Base-by-base conservation (phyloP, 2,329 filamentous ascomycete genomes). In the Ophiocordyceps robertsii region DNA sequence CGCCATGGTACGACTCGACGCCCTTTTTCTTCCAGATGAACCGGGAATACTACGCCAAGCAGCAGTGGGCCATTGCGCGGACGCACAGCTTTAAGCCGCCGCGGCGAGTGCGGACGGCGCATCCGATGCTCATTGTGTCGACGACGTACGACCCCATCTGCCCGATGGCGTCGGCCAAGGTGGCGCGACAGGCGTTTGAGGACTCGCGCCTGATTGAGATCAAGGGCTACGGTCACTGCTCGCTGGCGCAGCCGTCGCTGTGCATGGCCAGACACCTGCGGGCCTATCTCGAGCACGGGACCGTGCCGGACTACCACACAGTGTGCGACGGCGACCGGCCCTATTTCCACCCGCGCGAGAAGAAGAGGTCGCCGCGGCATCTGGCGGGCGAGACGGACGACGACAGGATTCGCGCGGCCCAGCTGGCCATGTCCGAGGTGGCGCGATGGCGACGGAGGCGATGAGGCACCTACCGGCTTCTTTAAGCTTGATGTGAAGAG, bases 61-160 rank as follows among this genome's bases (percentile, higher is more conserved):
- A 58, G 32, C 51, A 57, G 32, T 61, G 58, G 58, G 35, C 38
- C 3, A 48, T 59, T 4, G 53, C 56, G 3, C 51, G 46, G 14
- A 58, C 58, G 2, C 58, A 61, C 37, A 38, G 41, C 9, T 61
- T 56, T 19, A 40, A 46, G 10, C 56, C 57, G 0, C 44, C 37
- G 0, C n/a, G 41, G 3, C 43, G 44, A 2, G 51, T 81, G 36
- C 40, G 49, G 19, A 62, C 56, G 2, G 50, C 48, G 0, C 46
- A 59, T 17, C 59, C 59, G 14, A 38, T 63, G 0, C 50, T 63
- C 0, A 49, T 63, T 1, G 42, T 63, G 7, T 56, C 56, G 1
- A 62, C 52, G 0, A 54, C 51, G 0, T 56, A 56, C 27, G 58
- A 63, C 4, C 77, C 77, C 0, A 72, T 80, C 1, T 80, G 75